Evolutionary conservation across 2,329 filamentous ascomycete species (phyloP).

Genomic region (Trichoderma pleuroti): DNA sequence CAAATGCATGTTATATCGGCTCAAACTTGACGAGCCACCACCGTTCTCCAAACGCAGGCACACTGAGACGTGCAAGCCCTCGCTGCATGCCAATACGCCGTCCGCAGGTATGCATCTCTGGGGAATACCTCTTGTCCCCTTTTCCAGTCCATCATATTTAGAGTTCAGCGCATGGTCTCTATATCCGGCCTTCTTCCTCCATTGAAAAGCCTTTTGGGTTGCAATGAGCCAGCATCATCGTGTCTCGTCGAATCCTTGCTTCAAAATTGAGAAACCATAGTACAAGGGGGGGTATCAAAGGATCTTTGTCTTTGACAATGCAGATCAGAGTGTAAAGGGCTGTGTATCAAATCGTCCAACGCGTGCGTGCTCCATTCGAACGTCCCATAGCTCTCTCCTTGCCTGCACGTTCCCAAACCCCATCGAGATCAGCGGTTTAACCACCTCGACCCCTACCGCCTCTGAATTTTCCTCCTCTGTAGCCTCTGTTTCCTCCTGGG

Average conservation of each 20-base stretch:
- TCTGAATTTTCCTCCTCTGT: conserved; percentile 1
- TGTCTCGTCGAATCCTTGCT: not conserved
- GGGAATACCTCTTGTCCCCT: not conserved
- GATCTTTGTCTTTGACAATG: not conserved
- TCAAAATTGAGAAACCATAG: not conserved
- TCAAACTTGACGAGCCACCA: not conserved
- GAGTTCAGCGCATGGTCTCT: not conserved
- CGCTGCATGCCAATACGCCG: not conserved
- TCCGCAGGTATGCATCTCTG: not conserved
- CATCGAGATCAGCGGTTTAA: not conserved
- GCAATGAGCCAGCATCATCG: not conserved
- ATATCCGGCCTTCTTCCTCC: not conserved
- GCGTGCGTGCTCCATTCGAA: conserved; percentile 13
- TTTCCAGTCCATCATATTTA: not conserved
- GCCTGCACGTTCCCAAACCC: not conserved
- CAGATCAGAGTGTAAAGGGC: not conserved
- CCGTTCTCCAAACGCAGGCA: not conserved
- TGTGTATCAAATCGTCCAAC: conserved; percentile 8
- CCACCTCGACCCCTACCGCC: not conserved
- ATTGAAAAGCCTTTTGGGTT: not conserved
- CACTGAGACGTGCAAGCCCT: not conserved
- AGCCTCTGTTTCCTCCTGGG: not conserved
- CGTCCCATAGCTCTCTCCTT: not conserved
- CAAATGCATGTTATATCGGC: not conserved
- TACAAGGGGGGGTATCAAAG: conserved; percentile 15